phyloP scores from a whole-genome alignment of 176 grass and related monocot species.

The Carex pumila region DNA sequence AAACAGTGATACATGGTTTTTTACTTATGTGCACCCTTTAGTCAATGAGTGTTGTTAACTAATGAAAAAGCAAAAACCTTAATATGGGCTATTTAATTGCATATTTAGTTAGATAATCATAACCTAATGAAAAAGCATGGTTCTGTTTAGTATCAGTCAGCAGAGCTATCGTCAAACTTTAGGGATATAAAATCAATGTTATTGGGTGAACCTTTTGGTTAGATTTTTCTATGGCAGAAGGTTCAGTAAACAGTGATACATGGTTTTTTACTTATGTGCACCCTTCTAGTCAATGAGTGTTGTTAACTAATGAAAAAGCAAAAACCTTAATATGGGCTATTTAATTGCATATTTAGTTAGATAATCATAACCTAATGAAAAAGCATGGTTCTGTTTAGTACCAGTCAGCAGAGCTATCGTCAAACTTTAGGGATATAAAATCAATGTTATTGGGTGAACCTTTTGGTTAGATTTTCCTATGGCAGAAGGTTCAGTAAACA shows the following conservation, averaged over 20 bases:
- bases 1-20: constrained; percentile 16
- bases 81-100: too few relatives aligned
- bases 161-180: constrained; percentile 7
- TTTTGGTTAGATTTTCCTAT: constrained; percentile 14
- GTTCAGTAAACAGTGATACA: constrained; percentile 19
- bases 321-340: too few relatives aligned
- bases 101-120: neutral
- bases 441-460: constrained; percentile 20
- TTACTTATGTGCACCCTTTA: neutral
- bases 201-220: constrained; percentile 20
- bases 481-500: constrained; percentile 18
- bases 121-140: constrained; percentile 11
- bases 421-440: constrained; percentile 12
- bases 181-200: constrained; percentile 17
- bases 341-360: neutral
- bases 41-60: too few relatives aligned
- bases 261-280: neutral
- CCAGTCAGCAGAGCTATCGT: neutral
- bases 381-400: constrained; percentile 10
- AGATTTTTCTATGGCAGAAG: constrained; percentile 10
- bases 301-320: too few relatives aligned
- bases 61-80: too few relatives aligned
- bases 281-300: neutral
- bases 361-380: neutral
- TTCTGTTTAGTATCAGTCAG: neutral